Conservation (phyloP, 2,329 filamentous ascomycete genomes). For the Kalaharituber pfeilii region DNA sequence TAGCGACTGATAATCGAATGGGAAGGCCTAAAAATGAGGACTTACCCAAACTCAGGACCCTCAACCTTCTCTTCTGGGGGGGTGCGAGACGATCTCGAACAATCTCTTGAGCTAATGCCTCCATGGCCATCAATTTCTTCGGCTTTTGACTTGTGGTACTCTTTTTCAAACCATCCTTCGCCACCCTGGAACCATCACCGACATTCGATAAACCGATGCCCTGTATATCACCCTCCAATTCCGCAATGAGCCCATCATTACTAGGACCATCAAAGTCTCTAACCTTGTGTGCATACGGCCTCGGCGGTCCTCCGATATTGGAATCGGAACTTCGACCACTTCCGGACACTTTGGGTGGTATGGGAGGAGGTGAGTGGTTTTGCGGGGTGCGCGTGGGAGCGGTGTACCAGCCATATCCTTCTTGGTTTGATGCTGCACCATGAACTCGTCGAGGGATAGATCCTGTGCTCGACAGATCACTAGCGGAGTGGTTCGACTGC, state of each 20-base stretch:
- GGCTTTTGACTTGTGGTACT: background rate
- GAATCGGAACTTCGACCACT: background rate
- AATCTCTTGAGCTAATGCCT: background rate
- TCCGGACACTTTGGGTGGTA: background rate
- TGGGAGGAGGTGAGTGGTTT: background rate
- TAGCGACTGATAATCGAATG: background rate
- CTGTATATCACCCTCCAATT: background rate
- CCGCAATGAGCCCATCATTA: background rate
- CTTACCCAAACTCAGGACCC: conserved; percentile 1
- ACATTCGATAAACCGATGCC: background rate
- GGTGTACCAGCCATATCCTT: background rate
- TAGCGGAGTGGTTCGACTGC: background rate
- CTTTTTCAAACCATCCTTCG: no score
- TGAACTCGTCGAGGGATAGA: background rate
- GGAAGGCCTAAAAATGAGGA: background rate
- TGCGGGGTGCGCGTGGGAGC: background rate
- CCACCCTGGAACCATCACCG: no score
- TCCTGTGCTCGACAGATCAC: background rate
- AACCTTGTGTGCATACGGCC: background rate
- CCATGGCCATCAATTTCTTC: background rate
- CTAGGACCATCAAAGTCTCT: background rate
- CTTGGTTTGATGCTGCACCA: background rate
- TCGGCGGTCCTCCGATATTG: background rate
- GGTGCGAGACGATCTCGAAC: background rate
- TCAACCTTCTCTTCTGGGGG: background rate